Base-by-base conservation (phyloP, 2,329 filamentous ascomycete species). In the Parasarocladium wereldwijsianum region DNA sequence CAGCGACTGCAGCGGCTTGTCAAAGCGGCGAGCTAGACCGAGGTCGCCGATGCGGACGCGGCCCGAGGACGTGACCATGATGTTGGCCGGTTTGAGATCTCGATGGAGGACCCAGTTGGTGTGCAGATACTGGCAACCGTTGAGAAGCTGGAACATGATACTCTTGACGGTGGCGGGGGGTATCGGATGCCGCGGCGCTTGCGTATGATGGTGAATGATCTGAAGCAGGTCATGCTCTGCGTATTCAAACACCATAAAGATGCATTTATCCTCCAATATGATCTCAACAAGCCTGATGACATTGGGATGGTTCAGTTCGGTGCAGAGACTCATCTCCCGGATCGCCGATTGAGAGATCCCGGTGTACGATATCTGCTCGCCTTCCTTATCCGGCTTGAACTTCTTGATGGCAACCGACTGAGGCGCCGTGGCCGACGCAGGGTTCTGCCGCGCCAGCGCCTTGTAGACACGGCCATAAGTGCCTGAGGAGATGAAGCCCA, bases 201-300 rank as follows among this genome's bases (percentile, higher is more conserved):
- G 79, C 2, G 82, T 93, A 54, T 98, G 90, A 50, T 96, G 86
- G 50, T 98, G 90, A 42, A 98, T 94, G 50, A 98, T 96, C 52
- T 98, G 90, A 4, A 98, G 64, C 21, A 98, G 60, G 53, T 98
- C 90, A 52, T 98, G 90, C 55, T 98, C 90, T 41, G 90, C 90
- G 52, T 93, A 98, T 53, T 96, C 90, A 43, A 98, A 96, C 2
- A 98, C 86, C 80, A 98, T 98, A 57, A 86, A 98, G 51, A 98
- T 96, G 58, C 86, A 94, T 60, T 96, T 96, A 54, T 93, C 86
- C 57, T 98, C 87, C 3, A 98, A 66, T 44, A 98, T 93, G 45
- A 93, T 96, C 55, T 98, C 90, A 37, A 87, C 75, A 2, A 94
- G 71, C 35, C 79, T 75, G 40, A 98, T 87, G 19, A 98, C 76